Evolutionary conservation across 768 basidiomycete genomes (phyloP), one percentile per base, ranked within the genome.

Genomic region (Peribolospora baueri): DNA sequence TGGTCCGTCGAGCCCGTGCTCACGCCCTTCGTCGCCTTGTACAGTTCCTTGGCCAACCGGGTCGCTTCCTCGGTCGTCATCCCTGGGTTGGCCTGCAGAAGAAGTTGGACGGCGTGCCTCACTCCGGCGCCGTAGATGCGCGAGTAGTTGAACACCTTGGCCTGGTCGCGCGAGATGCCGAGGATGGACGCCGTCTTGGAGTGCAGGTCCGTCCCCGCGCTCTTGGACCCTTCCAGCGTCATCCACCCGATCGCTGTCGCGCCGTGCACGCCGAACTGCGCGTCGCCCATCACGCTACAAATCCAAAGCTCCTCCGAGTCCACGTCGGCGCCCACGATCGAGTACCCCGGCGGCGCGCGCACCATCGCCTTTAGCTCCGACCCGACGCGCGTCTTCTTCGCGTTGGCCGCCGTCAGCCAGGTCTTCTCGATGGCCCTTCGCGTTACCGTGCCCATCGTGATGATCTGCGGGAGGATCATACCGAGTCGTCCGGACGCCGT

Each of bases 231-330:
- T 67, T 97, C 93, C 39, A 98, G 75, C 11, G 90, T 95, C 91
- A 98, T 97, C 91, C 91, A 97, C 3, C 93, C 91, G 47, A 98
- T 79, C 2, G 91, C 88, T 3, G 88, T 90, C 8, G 88, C 86
- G 8, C 91, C 91, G 61, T 98, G 90, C 56, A 91, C 66, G 7
- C 91, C 93, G 66, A 98, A 93, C 67, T 98, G 91, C 0, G 88
- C 84, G 64, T 97, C 93, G 0, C 91, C 91, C 85, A 97, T 91
- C 57, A 86, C 85, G 63, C 84, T 88, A 14, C 90, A 91, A 60
- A 97, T 97, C 93, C 93, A 97, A 36, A 98, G 72, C 67, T 98
- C 93, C 69, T 97, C 91, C 50, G 87, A 91, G 67, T 98, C 93
- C 36, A 98, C 93, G 66, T 98, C 93, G 0, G 93, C 93, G 4